Base-by-base conservation (phyloP, 495 filamentous ascomycete species). In the Annulohypoxylon stygium region DNA sequence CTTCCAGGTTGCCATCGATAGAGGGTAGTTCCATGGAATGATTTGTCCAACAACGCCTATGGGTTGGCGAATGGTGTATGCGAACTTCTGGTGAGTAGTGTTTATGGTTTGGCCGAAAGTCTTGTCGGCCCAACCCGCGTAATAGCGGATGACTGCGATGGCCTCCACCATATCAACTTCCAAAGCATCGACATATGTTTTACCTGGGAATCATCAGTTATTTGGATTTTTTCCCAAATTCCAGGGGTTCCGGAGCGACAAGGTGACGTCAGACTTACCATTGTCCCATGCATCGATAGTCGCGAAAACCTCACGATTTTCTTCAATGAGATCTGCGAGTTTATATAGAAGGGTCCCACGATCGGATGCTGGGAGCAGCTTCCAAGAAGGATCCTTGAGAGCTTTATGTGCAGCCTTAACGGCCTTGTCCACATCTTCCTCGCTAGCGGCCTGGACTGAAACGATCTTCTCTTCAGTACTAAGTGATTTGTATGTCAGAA, bases 1-100 rank as follows among this genome's bases (percentile, higher is more conserved):
- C 9, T 60, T 60, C 57, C 57, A 60, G 25, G 57, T 60, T 34
- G 57, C 57, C 57, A 60, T 60, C 20, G 57, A 60, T n/a, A 60
- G 57, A 23, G 57, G 57, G 20, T 60, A 60, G 20, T 60, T 60
- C 57, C 57, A 60, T 5, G 57, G 57, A 39, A 60, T 60, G 0
- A 60, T 60, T 23, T 60, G 57, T 1, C 36, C 57, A 10, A 60
- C 57, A 14, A 60, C 57, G 4, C 57, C 57, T 30, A 60, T 23
- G 3, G 57, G 57, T 10, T 60, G 57, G 18, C 57, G 57, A 43
- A 60, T 23, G 11, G 57, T 60, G 57, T 60, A 60, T 2, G 57
- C 57, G 11, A 60, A 26, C 23, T 60, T 60, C 37, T 60, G 57
- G 6, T 60, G 57, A 3, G 36, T 60, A 12, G 57, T 60, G 23